These are phyloP conservation scores for Blastocystis sp. DNA, from an alignment of 352 stramenopile genomes.

Conservation along the genomic window DNA sequence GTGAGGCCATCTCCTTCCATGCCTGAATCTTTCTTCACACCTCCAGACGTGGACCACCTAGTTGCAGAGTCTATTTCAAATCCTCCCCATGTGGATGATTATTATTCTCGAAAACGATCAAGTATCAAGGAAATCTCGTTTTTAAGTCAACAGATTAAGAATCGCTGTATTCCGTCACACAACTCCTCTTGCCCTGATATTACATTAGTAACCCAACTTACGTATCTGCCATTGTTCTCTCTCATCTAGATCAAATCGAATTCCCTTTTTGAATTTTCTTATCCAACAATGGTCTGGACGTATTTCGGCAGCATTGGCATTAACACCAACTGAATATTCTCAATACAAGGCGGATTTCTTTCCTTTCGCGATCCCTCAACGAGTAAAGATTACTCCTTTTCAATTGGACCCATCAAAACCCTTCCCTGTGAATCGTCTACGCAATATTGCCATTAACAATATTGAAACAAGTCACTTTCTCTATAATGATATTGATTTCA, in stretches of 20 bases:
- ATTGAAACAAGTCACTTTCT: slow-evolving; percentile 18
- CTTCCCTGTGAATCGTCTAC: slow-evolving; percentile 8
- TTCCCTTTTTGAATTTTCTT: background rate
- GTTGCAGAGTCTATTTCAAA: background rate
- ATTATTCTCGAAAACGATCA: background rate
- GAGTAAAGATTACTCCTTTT: background rate
- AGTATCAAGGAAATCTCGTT: background rate
- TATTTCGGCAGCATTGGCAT: background rate
- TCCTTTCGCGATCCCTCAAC: background rate
- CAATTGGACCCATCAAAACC: background rate
- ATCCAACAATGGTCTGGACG: background rate
- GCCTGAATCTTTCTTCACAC: too few species aligned
- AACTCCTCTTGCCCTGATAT: background rate
- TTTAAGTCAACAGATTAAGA: background rate
- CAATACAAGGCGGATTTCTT: background rate
- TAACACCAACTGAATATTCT: background rate
- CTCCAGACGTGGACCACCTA: too few species aligned
- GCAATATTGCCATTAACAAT: slow-evolving; percentile 46
- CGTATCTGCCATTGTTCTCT: background rate
- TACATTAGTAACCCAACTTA: slow-evolving; percentile 14
- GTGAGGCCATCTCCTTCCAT: too few species aligned
- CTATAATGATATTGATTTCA: slow-evolving; percentile 34
- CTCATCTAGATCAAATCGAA: background rate
- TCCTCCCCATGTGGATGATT: background rate
- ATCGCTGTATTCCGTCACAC: background rate